Evolutionary conservation across 305 asterid genomes (phyloP), one percentile per base, ranked within the genome.

Genomic region (Caryopteris hybrid): DNA sequence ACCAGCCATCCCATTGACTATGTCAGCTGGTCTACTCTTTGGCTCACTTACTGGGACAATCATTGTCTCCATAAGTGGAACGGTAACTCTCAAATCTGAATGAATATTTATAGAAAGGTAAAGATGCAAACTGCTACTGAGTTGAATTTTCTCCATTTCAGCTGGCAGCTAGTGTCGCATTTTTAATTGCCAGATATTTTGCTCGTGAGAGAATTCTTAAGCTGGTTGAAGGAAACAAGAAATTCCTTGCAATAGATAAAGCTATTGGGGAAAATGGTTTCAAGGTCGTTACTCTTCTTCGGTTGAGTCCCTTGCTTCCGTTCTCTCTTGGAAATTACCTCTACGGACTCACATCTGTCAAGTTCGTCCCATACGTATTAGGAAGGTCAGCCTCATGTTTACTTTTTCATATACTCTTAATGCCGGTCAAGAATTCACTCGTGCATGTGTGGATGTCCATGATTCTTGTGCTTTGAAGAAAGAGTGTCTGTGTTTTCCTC

Each of bases 21-120:
- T 93, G 96, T 90, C 99, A n/a, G 97, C 99, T 58, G 99, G 99
- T 60, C 97, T 93, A 75, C 79, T 93, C 56, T 93, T 93, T 66
- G 99, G 99, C 63, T 53, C 92, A 21, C 58, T 93, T 48, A 91
- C 87, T 31, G 99, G 99, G 68, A 91, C 99, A n/a, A 82, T 91
- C 74, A 78, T 93, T 23, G 99, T 93, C 59, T 93, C 99, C 17
- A 84, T 93, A 52, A 89, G 97, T 70, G 99, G 99, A 80, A 90
- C 97, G 46, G 99, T 93, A 70, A 79, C 90, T 80, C 66, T 67
- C 62, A 33, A 12, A 25, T 79, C 61, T 21, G 47, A 53, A 21
- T 34, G 25, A 14, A 20, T 25, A 25, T 38, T 0, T n/a, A 43
- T 13, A 38, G 21, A 46, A 41, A 42, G 47, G 52, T 52, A 33